Percentiles rank a stretch among this genome's conserved stretches.
Evolutionary conservation across 1,284 basidiomycete genomes (phyloP).

Genomic region (Porodaedalea pini): DNA sequence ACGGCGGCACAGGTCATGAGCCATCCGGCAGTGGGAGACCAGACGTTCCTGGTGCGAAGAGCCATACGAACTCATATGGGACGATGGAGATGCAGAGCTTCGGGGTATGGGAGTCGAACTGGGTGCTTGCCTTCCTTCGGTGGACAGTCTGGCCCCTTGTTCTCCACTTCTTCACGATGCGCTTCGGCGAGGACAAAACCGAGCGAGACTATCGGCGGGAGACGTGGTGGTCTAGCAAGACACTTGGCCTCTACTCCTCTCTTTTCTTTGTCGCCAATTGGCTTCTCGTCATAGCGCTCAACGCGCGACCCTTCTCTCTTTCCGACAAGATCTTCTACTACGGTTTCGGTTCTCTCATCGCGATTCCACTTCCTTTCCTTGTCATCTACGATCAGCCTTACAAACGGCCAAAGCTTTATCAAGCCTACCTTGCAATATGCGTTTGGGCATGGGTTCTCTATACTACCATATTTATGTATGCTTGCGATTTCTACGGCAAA

Average conservation of each 20-base stretch:
- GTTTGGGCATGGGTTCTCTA: constrained; percentile 32
- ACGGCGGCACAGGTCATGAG: constrained; percentile 43
- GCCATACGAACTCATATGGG: constrained; percentile 26
- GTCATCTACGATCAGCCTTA: constrained; percentile 36
- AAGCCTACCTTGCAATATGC: constrained; percentile 30
- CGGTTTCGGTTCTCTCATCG: constrained; percentile 33
- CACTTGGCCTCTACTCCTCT: constrained; percentile 60
- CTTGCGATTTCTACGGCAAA: constrained; percentile 24
- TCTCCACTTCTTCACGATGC: constrained; percentile 49
- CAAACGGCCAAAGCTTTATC: constrained; percentile 31
- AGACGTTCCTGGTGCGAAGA: constrained; percentile 28
- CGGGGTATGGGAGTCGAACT: constrained; percentile 31
- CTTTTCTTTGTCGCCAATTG: constrained; percentile 69
- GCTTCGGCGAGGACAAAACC: constrained; percentile 54
- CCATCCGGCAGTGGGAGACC: constrained; percentile 37
- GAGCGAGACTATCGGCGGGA: constrained; percentile 49
- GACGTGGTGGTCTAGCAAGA: constrained; percentile 29
- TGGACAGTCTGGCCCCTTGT: constrained; percentile 41
- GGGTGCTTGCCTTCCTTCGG: constrained; percentile 33
- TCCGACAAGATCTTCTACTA: constrained; percentile 64
- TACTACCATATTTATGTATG: constrained; percentile 7
- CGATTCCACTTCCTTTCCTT: constrained; percentile 36
- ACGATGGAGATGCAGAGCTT: constrained; percentile 27
- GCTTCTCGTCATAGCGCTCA: constrained; percentile 55
- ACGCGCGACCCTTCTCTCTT: constrained; percentile 41